Percentiles rank a stretch among this genome's conserved stretches.
These are phyloP conservation scores for Fraxinus excelsior DNA, from an alignment of 257 asterid genomes.

Conservation along the genomic window DNA sequence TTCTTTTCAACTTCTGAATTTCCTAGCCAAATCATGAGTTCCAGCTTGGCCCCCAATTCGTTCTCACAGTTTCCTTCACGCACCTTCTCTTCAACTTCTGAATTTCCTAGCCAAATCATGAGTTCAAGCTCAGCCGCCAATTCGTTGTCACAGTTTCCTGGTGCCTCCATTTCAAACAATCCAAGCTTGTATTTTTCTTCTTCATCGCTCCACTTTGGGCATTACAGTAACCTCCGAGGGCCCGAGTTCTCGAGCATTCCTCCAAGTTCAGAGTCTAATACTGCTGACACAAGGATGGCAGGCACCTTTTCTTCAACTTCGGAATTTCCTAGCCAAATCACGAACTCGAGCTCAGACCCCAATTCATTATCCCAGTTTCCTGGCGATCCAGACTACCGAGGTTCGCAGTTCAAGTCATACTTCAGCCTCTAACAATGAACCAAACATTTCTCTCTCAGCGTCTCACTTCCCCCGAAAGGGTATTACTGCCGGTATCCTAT, in stretches of 20 bases:
- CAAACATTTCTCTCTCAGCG: not conserved
- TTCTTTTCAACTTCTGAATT: not conserved
- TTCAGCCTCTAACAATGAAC: conserved; percentile 12
- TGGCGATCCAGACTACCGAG: conserved; percentile 14
- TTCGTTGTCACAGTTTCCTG: conserved; percentile 18
- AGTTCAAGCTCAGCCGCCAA: not conserved
- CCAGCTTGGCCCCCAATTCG: not conserved
- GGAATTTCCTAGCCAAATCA: not conserved
- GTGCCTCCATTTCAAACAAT: conserved; percentile 5
- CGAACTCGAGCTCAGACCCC: not conserved
- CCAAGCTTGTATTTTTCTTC: conserved; percentile 6
- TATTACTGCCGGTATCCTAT: not conserved
- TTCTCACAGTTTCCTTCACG: conserved; percentile 18
- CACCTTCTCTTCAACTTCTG: not conserved
- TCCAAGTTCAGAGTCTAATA: conserved; percentile 11
- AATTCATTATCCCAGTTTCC: conserved; percentile 16
- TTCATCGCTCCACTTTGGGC: conserved; percentile 1
- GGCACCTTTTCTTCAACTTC: not conserved
- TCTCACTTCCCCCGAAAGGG: not conserved
- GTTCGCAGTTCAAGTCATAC: conserved; percentile 24
- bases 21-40: not conserved
- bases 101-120: not conserved
- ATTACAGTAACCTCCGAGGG: not conserved
- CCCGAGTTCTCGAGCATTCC: not conserved
- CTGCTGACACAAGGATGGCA: not conserved